Conservation (phyloP, 352 stramenopile genomes). For the Globisporangium splendens region DNA sequence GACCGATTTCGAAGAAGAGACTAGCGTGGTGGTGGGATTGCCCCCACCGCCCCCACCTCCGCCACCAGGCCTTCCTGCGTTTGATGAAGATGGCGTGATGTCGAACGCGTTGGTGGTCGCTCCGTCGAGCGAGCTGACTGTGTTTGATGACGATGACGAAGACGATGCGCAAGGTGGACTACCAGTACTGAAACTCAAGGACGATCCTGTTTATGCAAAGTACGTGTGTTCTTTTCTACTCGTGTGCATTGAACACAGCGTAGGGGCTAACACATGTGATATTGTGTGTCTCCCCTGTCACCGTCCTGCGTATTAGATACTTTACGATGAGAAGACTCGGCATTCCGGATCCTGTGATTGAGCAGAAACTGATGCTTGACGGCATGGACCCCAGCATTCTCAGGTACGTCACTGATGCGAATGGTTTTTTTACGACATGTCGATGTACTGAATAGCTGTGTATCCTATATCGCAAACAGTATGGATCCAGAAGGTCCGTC, state of each 20-base stretch:
- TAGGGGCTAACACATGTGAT: background rate
- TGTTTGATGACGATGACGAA: conserved; percentile 22
- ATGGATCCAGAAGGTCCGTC: conserved; percentile 82
- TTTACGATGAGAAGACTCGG: conserved; percentile 80
- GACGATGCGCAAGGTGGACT: conserved; percentile 21
- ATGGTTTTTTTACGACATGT: background rate
- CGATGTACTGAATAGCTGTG: background rate
- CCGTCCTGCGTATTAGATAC: conserved; percentile 41
- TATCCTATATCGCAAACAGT: conserved; percentile 15
- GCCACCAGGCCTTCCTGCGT: conserved; percentile 26
- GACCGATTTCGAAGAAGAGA: conserved; percentile 10
- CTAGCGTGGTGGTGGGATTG: conserved; percentile 21
- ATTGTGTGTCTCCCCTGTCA: background rate
- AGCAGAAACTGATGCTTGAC: conserved; percentile 80
- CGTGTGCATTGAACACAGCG: background rate
- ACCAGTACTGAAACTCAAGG: conserved; percentile 75
- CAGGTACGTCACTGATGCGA: conserved; percentile 15
- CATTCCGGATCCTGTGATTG: conserved; percentile 68
- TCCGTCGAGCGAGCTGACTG: conserved; percentile 17
- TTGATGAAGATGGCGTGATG: conserved; percentile 18
- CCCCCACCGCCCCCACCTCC: conserved; percentile 26
- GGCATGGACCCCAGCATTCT: conserved; percentile 63
- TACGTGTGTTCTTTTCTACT: conserved; percentile 15
- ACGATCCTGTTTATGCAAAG: conserved; percentile 78
- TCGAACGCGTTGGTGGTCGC: conserved; percentile 32